A percentile compares a stretch with the other conserved stretches of the same genome.
phyloP scores from a whole-genome alignment of 2,329 filamentous ascomycete species.

The Fusarium goolgardi region DNA sequence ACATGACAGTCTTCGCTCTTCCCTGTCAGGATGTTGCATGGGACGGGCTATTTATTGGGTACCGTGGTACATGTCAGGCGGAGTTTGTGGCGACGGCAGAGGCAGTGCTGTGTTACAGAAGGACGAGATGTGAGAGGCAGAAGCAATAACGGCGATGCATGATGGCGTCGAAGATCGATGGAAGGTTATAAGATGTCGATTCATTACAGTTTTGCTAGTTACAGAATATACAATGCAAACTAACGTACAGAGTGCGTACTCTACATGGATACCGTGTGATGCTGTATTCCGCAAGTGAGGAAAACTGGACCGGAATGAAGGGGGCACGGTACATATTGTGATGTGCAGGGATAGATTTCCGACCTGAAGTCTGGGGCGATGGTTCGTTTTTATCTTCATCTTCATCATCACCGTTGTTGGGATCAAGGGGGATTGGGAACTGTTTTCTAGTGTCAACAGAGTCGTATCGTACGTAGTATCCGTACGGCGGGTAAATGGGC shows the following conservation, averaged over 20 bases:
- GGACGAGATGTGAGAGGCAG: conserved; percentile 12
- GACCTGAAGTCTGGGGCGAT: conserved; percentile 28
- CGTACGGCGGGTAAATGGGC: conserved; percentile 13
- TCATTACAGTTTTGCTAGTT: background rate
- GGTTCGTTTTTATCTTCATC: background rate
- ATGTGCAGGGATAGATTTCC: conserved; percentile 18
- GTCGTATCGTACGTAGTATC: background rate
- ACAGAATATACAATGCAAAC: background rate
- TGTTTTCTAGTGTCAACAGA: background rate
- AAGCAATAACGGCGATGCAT: conserved; percentile 33
- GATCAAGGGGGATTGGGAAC: background rate
- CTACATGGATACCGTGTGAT: background rate
- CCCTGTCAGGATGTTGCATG: background rate
- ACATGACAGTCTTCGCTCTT: background rate
- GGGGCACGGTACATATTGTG: conserved; percentile 15
- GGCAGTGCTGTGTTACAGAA: conserved; percentile 18
- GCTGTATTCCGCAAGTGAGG: conserved; percentile 1
- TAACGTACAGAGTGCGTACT: background rate
- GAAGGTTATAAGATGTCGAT: conserved; percentile 7
- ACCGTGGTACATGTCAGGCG: conserved; percentile 15
- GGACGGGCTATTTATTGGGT: background rate
- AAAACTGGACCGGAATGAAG: conserved; percentile 33
- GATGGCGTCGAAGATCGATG: conserved; percentile 30
- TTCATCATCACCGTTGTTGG: background rate
- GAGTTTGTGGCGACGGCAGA: conserved; percentile 25